Base-by-base conservation (phyloP, 2,329 filamentous ascomycete genomes). In the Phyllosticta citribraziliensis region DNA sequence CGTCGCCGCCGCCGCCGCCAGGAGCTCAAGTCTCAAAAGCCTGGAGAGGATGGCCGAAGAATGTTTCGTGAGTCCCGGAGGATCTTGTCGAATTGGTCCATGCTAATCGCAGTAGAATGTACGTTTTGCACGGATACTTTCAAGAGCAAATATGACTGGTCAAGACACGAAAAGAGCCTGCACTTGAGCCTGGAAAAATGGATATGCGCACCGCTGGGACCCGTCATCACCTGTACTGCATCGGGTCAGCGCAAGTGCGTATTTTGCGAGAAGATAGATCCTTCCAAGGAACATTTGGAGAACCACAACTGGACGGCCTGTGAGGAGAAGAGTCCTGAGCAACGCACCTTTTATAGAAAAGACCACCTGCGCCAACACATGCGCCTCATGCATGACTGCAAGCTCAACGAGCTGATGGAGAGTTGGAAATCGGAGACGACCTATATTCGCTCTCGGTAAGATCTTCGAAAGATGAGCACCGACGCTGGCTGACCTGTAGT, bases 341-440 rank as follows among this genome's bases (percentile, higher is more conserved):
- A 89, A 65, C 80, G 84, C 40, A 85, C 82, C 0, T 86, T 85
- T 68, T 85, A 83, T 66, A 76, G 83, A 25, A 85, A 85, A 69
- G 83, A 86, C 66, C 83, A 86, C 66, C 75, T 86, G 12, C 79
- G 82, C 56, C 83, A 86, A 66, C 83, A 86, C 68, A 70, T 85
- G 33, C 77, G 82, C 40, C 72, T 85, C 58, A 83, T 85, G 76
- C 83, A 86, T 67, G 77, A 78, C 63, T 80, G 79, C 65, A 88
- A 88, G 64, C 79, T 84, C 69, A 75, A 85, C 78, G 66, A 74
- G 74, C 69, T 77, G 74, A 86, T 84, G 86, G 65, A 91, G 81
- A 83, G 82, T 47, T 86, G 83, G 83, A 83, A 82, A 67, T 80
- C 80, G 27, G 78, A 79, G 56, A 80, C 79, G 3, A 77, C 77